Evolutionary conservation across 176 grass and related monocot species (phyloP), one percentile per base, ranked within the genome.

Genomic region (Aegilops tauschii): DNA sequence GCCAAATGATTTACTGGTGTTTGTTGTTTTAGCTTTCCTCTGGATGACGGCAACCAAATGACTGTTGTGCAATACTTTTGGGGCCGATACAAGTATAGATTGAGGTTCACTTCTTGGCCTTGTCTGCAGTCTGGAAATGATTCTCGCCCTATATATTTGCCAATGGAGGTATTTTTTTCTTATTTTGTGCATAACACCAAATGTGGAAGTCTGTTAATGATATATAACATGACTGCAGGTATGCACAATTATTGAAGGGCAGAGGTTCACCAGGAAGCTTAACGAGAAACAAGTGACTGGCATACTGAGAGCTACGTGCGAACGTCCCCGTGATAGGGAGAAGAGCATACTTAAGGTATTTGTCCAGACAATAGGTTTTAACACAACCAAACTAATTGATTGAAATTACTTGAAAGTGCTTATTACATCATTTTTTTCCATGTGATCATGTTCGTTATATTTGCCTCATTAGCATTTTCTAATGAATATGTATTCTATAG

Each of bases 231-330:
- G 14, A 65, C 36, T 87, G 5, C 71, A 97, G 95, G 95, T 93
- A 11, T 95, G 92, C 66, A 56, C 72, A 84, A 97, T 97, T 86
- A 80, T 97, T 30, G 82, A 91, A 90, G 95, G 95, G 12, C 92
- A 97, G 61, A 94, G 64, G 75, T 94, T 85, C 36, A 39, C 78
- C 9, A 93, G 87, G 82, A 97, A 93, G 61, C 89, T 97, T 9
- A 97, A 69, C 84, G 75, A 91, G 5, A 83, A 34, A 32, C 92
- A 97, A 28, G 90, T 95, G 32, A 67, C 87, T 54, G 61, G 13
- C 0, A 75, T 97, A 64, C 80, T 97, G 49, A 58, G n/a, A 77
- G 85, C 69, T 80, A 91, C 92, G 21, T 95, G 92, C 65, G 52
- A 88, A 80, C 81, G 84, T 10, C 95, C 95, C 74, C 32, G 8